Conservation (phyloP, 2,329 filamentous ascomycete genomes). For the Pyrenochaeta sp. region DNA sequence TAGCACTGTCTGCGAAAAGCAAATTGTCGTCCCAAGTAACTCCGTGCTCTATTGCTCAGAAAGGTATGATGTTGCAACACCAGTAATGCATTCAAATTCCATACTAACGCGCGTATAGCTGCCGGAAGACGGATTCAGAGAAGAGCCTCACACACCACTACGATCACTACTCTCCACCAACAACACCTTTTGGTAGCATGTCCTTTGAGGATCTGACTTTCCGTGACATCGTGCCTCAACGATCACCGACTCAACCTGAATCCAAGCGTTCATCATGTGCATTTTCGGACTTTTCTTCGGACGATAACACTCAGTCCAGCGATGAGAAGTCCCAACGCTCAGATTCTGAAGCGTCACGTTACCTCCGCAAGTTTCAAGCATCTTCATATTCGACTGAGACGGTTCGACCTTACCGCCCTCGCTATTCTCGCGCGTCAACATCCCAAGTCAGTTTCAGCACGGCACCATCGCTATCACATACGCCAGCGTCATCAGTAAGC, state of each 20-base stretch:
- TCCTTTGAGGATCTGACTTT: conserved; percentile 51
- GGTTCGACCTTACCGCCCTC: conserved; percentile 40
- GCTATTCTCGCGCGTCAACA: conserved; percentile 46
- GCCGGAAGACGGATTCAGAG: conserved; percentile 56
- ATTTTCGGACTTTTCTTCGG: conserved; percentile 54
- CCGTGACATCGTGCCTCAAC: conserved; percentile 57
- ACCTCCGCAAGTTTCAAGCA: conserved; percentile 53
- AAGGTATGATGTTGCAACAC: conserved; percentile 56
- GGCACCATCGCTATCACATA: conserved; percentile 57
- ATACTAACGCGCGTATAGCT: conserved; percentile 46
- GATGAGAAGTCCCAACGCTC: conserved; percentile 35
- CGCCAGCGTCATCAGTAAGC: conserved; percentile 56
- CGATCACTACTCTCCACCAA: conserved; percentile 47
- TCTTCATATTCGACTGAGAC: conserved; percentile 34
- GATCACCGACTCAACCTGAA: conserved; percentile 55
- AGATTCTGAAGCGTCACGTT: conserved; percentile 52
- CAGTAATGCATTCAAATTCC: neutral
- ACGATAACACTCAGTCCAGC: conserved; percentile 39
- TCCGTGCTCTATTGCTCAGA: conserved; percentile 71
- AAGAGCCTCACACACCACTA: conserved; percentile 42
- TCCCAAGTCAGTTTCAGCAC: conserved; percentile 47
- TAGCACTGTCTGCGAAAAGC: conserved; percentile 71
- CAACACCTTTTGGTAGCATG: conserved; percentile 48
- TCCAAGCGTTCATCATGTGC: conserved; percentile 51
- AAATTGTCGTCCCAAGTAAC: conserved; percentile 69